Evolutionary conservation across 2,329 filamentous ascomycete species (phyloP).

Genomic region (Celoporthe dispersa): DNA sequence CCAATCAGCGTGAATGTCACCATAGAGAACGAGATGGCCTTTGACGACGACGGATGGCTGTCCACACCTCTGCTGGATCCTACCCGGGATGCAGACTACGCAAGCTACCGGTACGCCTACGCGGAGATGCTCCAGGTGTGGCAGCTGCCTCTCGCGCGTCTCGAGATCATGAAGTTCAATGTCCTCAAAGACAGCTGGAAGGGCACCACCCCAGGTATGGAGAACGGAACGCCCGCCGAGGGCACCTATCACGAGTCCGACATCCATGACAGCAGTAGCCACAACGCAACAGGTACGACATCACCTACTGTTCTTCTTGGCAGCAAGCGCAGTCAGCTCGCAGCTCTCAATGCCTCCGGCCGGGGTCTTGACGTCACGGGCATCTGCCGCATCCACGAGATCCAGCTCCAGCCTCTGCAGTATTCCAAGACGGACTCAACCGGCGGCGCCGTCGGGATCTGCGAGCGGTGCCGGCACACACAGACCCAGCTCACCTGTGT

Average conservation of each 20-base stretch:
- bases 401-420: conserved; percentile 62
- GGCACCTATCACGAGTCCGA: conserved; percentile 42
- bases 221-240: conserved; percentile 33
- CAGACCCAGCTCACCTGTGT: conserved; percentile 65
- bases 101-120: conserved; percentile 67
- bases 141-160: conserved; percentile 63
- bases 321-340: conserved; percentile 56
- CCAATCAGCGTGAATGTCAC: conserved; percentile 57
- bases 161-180: conserved; percentile 74
- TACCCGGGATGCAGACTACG: conserved; percentile 52
- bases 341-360: conserved; percentile 54
- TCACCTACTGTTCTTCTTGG: conserved; percentile 56
- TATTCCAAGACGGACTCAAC: conserved; percentile 46
- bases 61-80: conserved; percentile 61
- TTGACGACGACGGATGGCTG: conserved; percentile 72
- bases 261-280: conserved; percentile 41
- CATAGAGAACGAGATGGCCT: conserved; percentile 66
- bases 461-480: conserved; percentile 55
- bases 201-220: conserved; percentile 14
- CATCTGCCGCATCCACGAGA: conserved; percentile 66
- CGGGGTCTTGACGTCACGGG: conserved; percentile 67
- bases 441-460: conserved; percentile 54
- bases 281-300: conserved; percentile 40
- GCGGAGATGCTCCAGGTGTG: conserved; percentile 72
- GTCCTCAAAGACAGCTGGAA: conserved; percentile 52